These are phyloP conservation scores for Aureobasidium lini DNA, from an alignment of 2,329 filamentous ascomycete species.

Conservation along the genomic window DNA sequence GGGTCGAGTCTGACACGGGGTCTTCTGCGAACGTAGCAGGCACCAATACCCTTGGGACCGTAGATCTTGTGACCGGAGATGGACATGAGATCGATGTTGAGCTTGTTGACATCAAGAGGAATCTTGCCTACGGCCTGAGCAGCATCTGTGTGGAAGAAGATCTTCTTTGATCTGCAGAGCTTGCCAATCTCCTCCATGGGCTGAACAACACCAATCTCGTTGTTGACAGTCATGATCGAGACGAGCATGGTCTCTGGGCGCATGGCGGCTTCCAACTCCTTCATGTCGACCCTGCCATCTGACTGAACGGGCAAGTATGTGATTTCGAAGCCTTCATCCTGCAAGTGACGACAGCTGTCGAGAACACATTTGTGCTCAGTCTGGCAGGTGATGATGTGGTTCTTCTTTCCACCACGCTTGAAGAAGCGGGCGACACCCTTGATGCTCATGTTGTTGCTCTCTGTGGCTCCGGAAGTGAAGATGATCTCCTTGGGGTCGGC, in stretches of 20 bases:
- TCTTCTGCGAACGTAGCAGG: slow-evolving; percentile 87
- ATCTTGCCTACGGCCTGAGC: slow-evolving; percentile 99
- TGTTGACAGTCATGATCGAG: slow-evolving; percentile 98
- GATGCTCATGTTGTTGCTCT: slow-evolving; percentile 99
- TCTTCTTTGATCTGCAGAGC: slow-evolving; percentile 81
- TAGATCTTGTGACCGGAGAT: slow-evolving; percentile 99
- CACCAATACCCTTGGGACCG: slow-evolving; percentile 92
- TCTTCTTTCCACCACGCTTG: slow-evolving; percentile 88
- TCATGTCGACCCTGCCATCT: slow-evolving; percentile 78
- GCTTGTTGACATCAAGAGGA: slow-evolving; percentile 88
- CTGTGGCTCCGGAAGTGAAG: slow-evolving; percentile 94
- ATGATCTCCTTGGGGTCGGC: slow-evolving; percentile 97
- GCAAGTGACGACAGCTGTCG: slow-evolving; percentile 91
- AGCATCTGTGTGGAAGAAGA: slow-evolving; percentile 96
- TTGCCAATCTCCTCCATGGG: slow-evolving; percentile 88
- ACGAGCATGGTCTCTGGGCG: slow-evolving; percentile 85
- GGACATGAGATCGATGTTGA: slow-evolving; percentile 98
- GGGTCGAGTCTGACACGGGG: slow-evolving; percentile 91
- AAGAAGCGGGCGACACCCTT: slow-evolving; percentile 97
- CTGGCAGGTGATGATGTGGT: slow-evolving; percentile 93
- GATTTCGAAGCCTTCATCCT: slow-evolving; percentile 92
- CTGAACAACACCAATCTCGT: slow-evolving; percentile 99
- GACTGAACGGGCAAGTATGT: slow-evolving; percentile 91
- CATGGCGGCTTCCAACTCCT: slow-evolving; percentile 80
- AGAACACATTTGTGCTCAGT: slow-evolving; percentile 99